These are phyloP conservation scores for Pythium pyrilobum DNA, from an alignment of 352 stramenopile species.

Conservation along the genomic window DNA sequence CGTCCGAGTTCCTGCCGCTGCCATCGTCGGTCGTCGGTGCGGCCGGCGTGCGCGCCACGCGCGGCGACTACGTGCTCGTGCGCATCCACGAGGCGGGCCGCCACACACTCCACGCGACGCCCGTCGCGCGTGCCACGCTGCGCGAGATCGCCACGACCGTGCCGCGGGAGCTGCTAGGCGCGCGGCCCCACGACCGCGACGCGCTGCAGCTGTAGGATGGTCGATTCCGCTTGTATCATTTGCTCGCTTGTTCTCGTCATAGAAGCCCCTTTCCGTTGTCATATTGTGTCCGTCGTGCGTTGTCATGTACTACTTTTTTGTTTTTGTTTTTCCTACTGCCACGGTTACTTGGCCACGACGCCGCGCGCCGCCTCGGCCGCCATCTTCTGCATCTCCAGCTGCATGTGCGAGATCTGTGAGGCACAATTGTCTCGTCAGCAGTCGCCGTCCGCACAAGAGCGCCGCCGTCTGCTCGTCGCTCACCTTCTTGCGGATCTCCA, in stretches of 20 bases:
- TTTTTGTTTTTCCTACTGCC: not conserved
- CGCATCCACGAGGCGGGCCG: conserved; percentile 72
- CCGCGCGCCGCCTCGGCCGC: conserved; percentile 69
- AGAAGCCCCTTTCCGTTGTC: too few relatives aligned
- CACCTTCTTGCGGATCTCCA: conserved; percentile 85
- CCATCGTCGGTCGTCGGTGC: conserved; percentile 14
- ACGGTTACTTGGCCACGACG: conserved; percentile 38
- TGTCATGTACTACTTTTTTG: too few relatives aligned
- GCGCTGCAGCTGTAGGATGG: conserved; percentile 12
- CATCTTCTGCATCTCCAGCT: conserved; percentile 88
- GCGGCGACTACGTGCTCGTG: conserved; percentile 84
- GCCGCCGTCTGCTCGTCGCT: too few relatives aligned
- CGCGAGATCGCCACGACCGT: conserved; percentile 51
- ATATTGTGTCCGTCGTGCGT: too few relatives aligned
- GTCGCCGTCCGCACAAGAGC: too few relatives aligned
- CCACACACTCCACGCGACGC: conserved; percentile 79
- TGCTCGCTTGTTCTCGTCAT: too few relatives aligned
- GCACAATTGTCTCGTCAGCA: too few relatives aligned
- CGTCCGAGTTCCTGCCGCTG: conserved; percentile 44
- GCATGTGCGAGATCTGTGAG: conserved; percentile 79
- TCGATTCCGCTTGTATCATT: too few relatives aligned
- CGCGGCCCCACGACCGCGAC: conserved; percentile 24
- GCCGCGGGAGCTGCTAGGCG: conserved; percentile 50
- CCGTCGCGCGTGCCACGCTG: conserved; percentile 69
- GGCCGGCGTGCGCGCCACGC: conserved; percentile 37